Evolutionary conservation across 2,329 filamentous ascomycete species (phyloP).

Genomic region (Drechslera avenae): DNA sequence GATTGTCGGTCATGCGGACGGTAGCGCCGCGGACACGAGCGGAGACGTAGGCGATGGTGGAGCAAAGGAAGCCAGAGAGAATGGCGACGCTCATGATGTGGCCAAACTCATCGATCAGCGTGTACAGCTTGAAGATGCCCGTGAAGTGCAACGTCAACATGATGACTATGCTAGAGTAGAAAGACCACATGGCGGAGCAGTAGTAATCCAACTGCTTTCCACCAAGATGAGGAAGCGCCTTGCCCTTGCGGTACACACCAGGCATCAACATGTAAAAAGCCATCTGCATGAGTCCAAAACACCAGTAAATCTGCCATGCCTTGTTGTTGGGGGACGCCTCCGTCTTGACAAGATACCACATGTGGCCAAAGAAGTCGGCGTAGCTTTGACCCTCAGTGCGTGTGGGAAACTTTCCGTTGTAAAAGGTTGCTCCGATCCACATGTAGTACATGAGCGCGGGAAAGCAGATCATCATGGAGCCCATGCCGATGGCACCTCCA

Average conservation of each 20-base stretch:
- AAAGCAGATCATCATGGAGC: conserved; percentile 88
- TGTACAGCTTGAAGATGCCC: conserved; percentile 87
- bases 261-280: conserved; percentile 84
- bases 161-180: conserved; percentile 81
- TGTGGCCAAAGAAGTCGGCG: conserved; percentile 71
- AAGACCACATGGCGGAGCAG: conserved; percentile 86
- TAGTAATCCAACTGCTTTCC: conserved; percentile 92
- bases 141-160: conserved; percentile 77
- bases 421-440: conserved; percentile 96
- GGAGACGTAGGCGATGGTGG: conserved; percentile 83
- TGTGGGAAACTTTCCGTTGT: conserved; percentile 79
- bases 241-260: conserved; percentile 85
- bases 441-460: conserved; percentile 98
- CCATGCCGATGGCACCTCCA: conserved; percentile 80
- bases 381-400: conserved; percentile 69
- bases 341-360: conserved; percentile 75
- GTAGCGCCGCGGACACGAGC: conserved; percentile 78
- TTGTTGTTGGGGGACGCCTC: conserved; percentile 81
- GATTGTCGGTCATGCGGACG: conserved; percentile 88
- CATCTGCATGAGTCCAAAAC: conserved; percentile 84
- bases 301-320: conserved; percentile 95
- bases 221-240: conserved; percentile 79
- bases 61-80: conserved; percentile 82
- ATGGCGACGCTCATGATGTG: conserved; percentile 92
- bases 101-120: conserved; percentile 92